Evolutionary conservation across 176 grass and related monocot genomes (phyloP), one percentile per base, ranked within the genome.

Genomic region (Juncus inflexus): DNA sequence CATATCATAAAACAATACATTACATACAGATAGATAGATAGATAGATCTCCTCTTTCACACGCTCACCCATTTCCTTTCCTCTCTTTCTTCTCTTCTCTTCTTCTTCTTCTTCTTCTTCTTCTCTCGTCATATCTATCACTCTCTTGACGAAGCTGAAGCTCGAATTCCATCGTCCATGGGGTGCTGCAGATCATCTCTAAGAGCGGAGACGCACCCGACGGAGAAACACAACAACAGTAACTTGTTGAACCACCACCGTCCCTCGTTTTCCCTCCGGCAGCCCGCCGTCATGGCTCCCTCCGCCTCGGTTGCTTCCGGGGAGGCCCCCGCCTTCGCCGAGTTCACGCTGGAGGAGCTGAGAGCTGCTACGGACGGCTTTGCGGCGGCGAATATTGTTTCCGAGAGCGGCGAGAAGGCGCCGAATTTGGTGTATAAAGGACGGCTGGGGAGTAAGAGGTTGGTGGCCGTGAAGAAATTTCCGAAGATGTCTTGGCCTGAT

Each of bases 401-500:
- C 5, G 92, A 97, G 71, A 91, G 92, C 75, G 87, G 92, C 56
- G 85, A 97, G 4, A 97, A 91, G 77, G 87, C 87, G 52, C 87
- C 92, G 7, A 97, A 97, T 81, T 71, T 86, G 40, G 92, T 97
- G n/a, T 97, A 97, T 78, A 81, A 63, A 78, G 92, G 92, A 11
- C 81, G 72, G 54, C 77, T 97, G 36, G 66, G 82, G 70, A 56
- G 9, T 52, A 74, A 60, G 66, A 77, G 79, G 64, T 80, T 79
- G 79, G 91, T 97, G 72, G 92, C 92, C 77, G 87, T 97, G 56
- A 97, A 97, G 85, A 97, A 97, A 76, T 97, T 97, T 74, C 35
- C 79, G 67, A 89, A 89, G 87, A 45, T 74, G 50, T 81, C 92
- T 2, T 97, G 92, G 92, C 92, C 92, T 42, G 92, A 97, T 57